Evolutionary conservation across 768 basidiomycete genomes (phyloP), one percentile per base, ranked within the genome.

Genomic region (Naganishia onofrii): DNA sequence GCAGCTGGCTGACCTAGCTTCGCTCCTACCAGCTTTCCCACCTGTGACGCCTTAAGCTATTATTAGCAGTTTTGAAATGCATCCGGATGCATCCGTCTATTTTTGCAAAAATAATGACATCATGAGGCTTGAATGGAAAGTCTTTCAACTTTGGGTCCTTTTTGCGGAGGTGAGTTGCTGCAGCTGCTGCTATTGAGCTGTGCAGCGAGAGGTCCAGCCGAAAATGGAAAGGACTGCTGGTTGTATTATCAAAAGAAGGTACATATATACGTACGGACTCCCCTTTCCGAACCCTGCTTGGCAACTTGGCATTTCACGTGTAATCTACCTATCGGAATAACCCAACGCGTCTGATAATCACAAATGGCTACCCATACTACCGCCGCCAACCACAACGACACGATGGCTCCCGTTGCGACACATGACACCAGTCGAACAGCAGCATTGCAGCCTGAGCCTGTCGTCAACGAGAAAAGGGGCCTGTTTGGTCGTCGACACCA

Each of bases 401-500:
- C 7, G 15, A 58, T 58, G 57, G 34, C 57, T 3, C 57, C 57
- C 12, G 34, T 58, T 3, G 57, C 57, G 5, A 58, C 57, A 3
- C 57, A 58, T 31, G 57, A 58, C 34, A 58, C 57, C 23, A 13
- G 10, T 12, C 31, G 34, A 23, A 58, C 57, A 2, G 57, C 57
- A 8, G 34, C 34, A 2, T 0, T 31, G 6, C 57, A 58, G n/a
- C 32, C 64, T 28, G 44, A 48, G 31, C 23, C 64, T 15, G 44
- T 28, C 26, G 26, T 63, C 32, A 29, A 65, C 44, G 66, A 67
- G 52, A 67, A 67, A 32, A 28, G 19, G 15, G 66, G 66, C 1
- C 10, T 67, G 17, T 67, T 67, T 26, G 46, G 48, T 36, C 46
- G 66, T 48, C 46, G 52, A 28, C 46, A 54, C 31, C 34, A 38